A percentile compares a stretch with the other conserved stretches of the same genome.
Evolutionary conservation across 2,329 filamentous ascomycete species (phyloP).

Genomic region (Ophiostoma himal-ulmi): DNA sequence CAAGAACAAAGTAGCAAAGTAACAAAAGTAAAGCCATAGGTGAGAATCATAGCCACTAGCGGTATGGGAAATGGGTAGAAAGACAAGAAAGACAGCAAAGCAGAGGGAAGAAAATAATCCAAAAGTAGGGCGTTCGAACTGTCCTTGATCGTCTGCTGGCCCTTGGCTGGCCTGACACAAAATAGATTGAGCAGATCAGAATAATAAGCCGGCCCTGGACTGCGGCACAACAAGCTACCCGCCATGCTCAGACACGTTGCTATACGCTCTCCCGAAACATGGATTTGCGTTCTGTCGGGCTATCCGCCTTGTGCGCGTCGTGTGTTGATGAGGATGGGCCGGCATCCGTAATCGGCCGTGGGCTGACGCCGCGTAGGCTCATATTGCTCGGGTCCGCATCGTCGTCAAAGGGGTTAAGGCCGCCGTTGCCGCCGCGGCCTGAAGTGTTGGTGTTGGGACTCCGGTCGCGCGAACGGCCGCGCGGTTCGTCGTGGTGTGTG

Average conservation of each 20-base stretch:
- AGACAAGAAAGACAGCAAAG: too few relatives aligned
- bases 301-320: slow-evolving; percentile 42
- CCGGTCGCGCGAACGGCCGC: slow-evolving; percentile 42
- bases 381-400: slow-evolving; percentile 56
- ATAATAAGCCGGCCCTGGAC: not conserved
- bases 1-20: not conserved
- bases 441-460: slow-evolving; percentile 30
- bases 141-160: too few relatives aligned
- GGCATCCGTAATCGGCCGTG: slow-evolving; percentile 57
- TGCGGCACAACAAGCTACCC: not conserved
- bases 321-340: slow-evolving; percentile 30
- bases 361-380: slow-evolving; percentile 65
- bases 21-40: not conserved
- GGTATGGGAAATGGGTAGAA: too few relatives aligned
- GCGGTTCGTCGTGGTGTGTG: slow-evolving; percentile 30
- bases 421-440: slow-evolving; percentile 29
- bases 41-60: too few relatives aligned
- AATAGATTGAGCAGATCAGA: not conserved
- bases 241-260: not conserved
- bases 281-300: slow-evolving; percentile 62
- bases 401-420: slow-evolving; percentile 60
- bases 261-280: slow-evolving; percentile 66
- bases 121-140: too few relatives aligned
- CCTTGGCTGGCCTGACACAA: too few relatives aligned
- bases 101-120: too few relatives aligned